Conservation (phyloP, 2,329 filamentous ascomycete species). For the Microascus cirrosus region DNA sequence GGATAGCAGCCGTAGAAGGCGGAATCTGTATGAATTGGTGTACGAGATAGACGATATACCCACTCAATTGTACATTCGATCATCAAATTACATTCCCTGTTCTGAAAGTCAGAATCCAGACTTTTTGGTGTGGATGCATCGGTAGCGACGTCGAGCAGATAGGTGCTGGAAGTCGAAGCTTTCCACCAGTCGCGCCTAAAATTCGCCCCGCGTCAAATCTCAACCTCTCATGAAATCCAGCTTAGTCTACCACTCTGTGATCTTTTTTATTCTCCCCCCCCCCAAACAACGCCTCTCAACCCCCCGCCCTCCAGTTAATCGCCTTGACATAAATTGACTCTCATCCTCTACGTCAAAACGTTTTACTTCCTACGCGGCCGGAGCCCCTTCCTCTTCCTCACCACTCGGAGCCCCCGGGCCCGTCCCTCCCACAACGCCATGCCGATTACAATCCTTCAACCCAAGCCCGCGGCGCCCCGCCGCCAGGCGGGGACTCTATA, state of each 20-base stretch:
- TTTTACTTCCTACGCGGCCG: neutral
- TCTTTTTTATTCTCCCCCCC: neutral
- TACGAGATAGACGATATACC: neutral
- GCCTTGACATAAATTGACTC: neutral
- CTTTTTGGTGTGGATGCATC: neutral
- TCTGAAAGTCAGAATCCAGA: neutral
- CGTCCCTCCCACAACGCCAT: conserved; percentile 15
- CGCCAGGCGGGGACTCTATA: conserved; percentile 8
- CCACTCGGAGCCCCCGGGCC: neutral
- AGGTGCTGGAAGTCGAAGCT: neutral
- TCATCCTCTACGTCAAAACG: neutral
- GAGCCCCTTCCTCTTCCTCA: neutral
- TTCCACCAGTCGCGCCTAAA: neutral
- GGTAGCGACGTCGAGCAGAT: neutral
- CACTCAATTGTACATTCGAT: neutral
- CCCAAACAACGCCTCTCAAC: neutral
- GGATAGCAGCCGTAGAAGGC: neutral
- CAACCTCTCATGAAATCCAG: neutral
- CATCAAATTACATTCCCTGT: neutral
- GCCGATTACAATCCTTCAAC: conserved; percentile 37
- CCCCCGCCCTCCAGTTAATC: neutral
- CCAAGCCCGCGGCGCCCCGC: conserved; percentile 18
- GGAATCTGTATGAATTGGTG: neutral
- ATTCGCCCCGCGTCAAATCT: neutral
- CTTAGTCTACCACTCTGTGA: neutral